Percentiles rank a stretch among this genome's conserved stretches.
These are phyloP conservation scores for Claviceps spartinae DNA, from an alignment of 2,329 filamentous ascomycete genomes.

Conservation along the genomic window DNA sequence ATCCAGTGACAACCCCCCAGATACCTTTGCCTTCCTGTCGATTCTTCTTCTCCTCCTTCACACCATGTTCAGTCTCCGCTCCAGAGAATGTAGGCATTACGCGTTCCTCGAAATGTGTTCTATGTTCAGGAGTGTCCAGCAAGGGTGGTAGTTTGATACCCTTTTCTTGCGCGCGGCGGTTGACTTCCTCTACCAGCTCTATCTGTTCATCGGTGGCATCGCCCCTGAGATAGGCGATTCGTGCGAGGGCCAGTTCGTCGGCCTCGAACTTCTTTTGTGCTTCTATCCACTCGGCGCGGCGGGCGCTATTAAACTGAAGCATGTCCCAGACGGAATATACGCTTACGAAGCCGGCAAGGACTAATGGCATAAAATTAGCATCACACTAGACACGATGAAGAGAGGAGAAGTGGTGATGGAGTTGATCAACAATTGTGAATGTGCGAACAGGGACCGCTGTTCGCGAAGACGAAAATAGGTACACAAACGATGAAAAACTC, in stretches of 20 bases:
- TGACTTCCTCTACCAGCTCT: constrained; percentile 42
- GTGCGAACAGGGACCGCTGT: too few relatives aligned
- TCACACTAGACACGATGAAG: not conserved
- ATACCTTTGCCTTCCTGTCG: constrained; percentile 21
- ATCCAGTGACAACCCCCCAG: constrained; percentile 20
- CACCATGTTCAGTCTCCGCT: constrained; percentile 6
- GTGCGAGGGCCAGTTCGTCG: constrained; percentile 42
- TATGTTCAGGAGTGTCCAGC: constrained; percentile 30
- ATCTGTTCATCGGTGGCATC: constrained; percentile 43
- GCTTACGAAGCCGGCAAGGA: constrained; percentile 40
- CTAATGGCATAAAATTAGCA: constrained; percentile 16
- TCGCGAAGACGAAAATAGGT: too few relatives aligned
- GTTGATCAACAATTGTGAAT: not conserved
- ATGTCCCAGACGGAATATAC: constrained; percentile 49
- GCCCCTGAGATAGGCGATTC: constrained; percentile 46
- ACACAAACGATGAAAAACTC: not conserved
- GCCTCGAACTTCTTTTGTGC: constrained; percentile 39
- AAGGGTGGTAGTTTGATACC: constrained; percentile 37
- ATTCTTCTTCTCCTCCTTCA: constrained; percentile 6
- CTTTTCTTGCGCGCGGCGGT: constrained; percentile 30
- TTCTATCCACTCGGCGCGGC: constrained; percentile 43
- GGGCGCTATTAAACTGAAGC: constrained; percentile 46
- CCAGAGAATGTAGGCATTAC: constrained; percentile 19
- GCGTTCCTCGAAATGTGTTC: constrained; percentile 22
- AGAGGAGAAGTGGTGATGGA: not conserved